Percentiles rank a stretch among this genome's conserved stretches.
phyloP scores from a whole-genome alignment of 108 stramenopile genomes.

The Fragilaria crotonensis region DNA sequence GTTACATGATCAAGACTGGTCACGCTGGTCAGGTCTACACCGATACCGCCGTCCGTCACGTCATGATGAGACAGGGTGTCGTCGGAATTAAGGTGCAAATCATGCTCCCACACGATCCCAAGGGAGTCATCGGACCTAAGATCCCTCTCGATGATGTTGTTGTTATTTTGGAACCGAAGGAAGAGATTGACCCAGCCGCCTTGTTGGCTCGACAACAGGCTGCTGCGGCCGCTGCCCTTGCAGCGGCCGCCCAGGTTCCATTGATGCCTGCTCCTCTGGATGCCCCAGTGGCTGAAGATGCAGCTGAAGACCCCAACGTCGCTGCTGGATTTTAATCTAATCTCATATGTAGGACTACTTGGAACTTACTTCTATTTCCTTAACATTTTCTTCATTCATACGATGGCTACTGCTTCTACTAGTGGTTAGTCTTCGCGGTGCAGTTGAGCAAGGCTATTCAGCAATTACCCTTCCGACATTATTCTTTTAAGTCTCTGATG shows the following conservation, averaged over 20 bases:
- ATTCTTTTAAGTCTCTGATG: too few species aligned
- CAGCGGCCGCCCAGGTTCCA: conserved; percentile 13
- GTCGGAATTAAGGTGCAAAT: conserved; percentile 98
- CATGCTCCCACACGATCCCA: conserved; percentile 98
- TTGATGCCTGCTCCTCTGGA: conserved; percentile 2
- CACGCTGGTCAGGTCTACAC: conserved; percentile 98
- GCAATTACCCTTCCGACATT: too few species aligned
- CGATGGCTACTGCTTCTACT: too few species aligned
- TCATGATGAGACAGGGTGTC: conserved; percentile 99
- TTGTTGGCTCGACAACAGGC: conserved; percentile 62
- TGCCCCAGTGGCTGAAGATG: conserved; percentile 3
- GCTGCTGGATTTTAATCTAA: conserved; percentile 24
- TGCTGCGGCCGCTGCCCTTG: conserved; percentile 35
- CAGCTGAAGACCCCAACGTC: conserved; percentile 20
- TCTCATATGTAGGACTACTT: too few species aligned
- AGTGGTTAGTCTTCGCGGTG: too few species aligned
- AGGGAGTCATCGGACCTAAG: conserved; percentile 80
- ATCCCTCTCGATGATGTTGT: conserved; percentile 90
- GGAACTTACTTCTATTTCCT: too few species aligned
- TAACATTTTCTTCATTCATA: too few species aligned
- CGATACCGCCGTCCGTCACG: conserved; percentile 97
- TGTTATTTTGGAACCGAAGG: conserved; percentile 87
- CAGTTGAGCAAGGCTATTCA: too few species aligned
- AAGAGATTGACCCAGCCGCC: conserved; percentile 65
- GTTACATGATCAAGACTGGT: conserved; percentile 99